phyloP scores from a whole-genome alignment of 768 basidiomycete species.

The Paxillus rubicundulus region DNA sequence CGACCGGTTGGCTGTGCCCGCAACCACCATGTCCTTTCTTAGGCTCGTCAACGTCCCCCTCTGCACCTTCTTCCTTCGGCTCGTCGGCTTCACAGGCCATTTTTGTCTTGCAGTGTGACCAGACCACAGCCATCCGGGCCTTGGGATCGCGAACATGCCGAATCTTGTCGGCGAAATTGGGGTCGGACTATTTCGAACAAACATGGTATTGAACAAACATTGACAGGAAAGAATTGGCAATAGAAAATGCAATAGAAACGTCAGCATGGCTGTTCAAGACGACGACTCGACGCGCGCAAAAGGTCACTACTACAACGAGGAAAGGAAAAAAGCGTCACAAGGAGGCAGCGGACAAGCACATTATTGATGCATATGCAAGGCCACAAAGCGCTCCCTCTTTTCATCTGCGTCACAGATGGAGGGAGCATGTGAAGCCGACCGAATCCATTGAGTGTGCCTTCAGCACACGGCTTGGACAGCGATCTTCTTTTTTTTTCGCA shows the following conservation, averaged over 20 bases:
- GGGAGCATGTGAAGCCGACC: constrained; percentile 35
- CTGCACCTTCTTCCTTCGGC: constrained; percentile 80
- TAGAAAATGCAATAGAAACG: constrained; percentile 57
- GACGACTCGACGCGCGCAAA: constrained; percentile 26
- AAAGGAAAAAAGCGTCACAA: constrained; percentile 45
- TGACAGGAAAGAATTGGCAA: constrained; percentile 27
- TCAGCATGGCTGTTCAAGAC: constrained; percentile 53
- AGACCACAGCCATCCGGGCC: constrained; percentile 81
- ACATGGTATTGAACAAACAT: constrained; percentile 23
- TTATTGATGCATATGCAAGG: constrained; percentile 60
- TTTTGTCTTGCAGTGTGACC: constrained; percentile 85
- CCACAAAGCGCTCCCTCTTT: constrained; percentile 42
- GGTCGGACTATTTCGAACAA: constrained; percentile 63
- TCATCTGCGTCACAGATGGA: constrained; percentile 68
- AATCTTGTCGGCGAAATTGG: constrained; percentile 82
- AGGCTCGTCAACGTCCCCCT: constrained; percentile 58
- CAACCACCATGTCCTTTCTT: constrained; percentile 97
- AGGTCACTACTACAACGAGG: constrained; percentile 28
- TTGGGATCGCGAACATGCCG: constrained; percentile 85
- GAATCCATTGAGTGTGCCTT: constrained; percentile 20
- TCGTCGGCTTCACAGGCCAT: constrained; percentile 88
- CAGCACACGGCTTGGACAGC: constrained; percentile 21
- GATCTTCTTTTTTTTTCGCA: constrained; percentile 54
- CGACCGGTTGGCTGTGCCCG: constrained; percentile 84
- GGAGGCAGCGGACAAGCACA: constrained; percentile 53